phyloP scores from a whole-genome alignment of 192 early-diverging fungal species.

The Backusella mclennaniae region DNA sequence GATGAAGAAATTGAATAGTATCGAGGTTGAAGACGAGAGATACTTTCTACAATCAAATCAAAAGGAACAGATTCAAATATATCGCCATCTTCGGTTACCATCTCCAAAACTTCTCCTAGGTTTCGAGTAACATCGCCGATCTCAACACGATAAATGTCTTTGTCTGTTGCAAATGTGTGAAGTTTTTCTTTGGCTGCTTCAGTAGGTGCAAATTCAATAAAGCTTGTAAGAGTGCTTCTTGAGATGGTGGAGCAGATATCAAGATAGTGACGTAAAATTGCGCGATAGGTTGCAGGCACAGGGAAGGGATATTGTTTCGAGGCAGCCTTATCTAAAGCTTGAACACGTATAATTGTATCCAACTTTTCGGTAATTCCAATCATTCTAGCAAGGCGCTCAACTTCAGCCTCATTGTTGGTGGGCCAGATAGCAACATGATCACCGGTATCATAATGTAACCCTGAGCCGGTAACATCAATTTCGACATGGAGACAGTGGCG shows the following conservation, averaged over 20 bases:
- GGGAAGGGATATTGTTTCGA: slow-evolving; percentile 85
- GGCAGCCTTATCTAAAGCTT: slow-evolving; percentile 67
- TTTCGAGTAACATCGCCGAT: slow-evolving; percentile 63
- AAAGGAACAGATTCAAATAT: slow-evolving; percentile 66
- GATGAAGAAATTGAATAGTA: slow-evolving; percentile 97
- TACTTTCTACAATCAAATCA: slow-evolving; percentile 75
- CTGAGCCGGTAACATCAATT: slow-evolving; percentile 78
- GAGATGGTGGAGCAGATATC: slow-evolving; percentile 77
- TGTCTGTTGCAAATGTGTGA: slow-evolving; percentile 56
- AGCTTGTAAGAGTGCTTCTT: slow-evolving; percentile 57
- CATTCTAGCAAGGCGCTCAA: slow-evolving; percentile 58
- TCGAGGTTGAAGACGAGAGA: slow-evolving; percentile 79
- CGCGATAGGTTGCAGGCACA: slow-evolving; percentile 74
- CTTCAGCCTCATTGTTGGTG: slow-evolving; percentile 75
- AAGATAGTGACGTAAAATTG: slow-evolving; percentile 86
- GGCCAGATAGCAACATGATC: slow-evolving; percentile 95
- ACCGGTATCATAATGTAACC: slow-evolving; percentile 83
- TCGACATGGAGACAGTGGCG: slow-evolving; percentile 93
- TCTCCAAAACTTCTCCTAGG: slow-evolving; percentile 69
- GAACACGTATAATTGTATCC: slow-evolving; percentile 67
- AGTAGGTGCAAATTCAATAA: slow-evolving; percentile 56
- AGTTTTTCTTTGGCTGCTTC: slow-evolving; percentile 51
- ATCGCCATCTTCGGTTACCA: slow-evolving; percentile 17
- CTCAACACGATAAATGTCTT: slow-evolving; percentile 59
- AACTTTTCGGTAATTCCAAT: slow-evolving; percentile 59